Evolutionary conservation across 257 asterid species (phyloP).

Genomic region (Salvia splendens): DNA sequence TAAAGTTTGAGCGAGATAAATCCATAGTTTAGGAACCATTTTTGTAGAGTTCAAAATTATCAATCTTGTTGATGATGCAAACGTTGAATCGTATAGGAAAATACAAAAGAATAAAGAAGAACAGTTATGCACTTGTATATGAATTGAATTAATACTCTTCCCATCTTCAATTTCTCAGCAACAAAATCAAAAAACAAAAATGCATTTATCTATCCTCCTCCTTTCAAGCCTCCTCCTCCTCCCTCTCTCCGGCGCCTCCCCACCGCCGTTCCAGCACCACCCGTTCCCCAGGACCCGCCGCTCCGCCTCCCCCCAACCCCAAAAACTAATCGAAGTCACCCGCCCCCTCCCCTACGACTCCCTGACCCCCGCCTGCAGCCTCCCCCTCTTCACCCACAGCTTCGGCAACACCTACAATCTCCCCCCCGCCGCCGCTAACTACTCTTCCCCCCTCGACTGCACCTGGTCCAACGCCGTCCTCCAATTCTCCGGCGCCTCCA

Average conservation of each 20-base stretch:
- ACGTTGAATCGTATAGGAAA: no score
- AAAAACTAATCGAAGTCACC: constrained; percentile 48
- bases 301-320: constrained; percentile 34
- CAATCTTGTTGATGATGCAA: no score
- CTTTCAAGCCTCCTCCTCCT: constrained; percentile 33
- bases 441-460: constrained; percentile 66
- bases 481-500: constrained; percentile 59
- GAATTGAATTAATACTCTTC: no score
- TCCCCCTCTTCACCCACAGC: constrained; percentile 53
- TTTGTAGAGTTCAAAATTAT: no score
- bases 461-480: constrained; percentile 64
- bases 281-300: constrained; percentile 41
- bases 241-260: constrained; percentile 35
- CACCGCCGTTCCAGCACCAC: constrained; percentile 37
- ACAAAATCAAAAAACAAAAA: neutral
- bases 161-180: neutral
- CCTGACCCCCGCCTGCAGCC: constrained; percentile 59
- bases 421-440: constrained; percentile 57
- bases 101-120: no score
- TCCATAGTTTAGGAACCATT: no score
- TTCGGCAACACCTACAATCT: constrained; percentile 65
- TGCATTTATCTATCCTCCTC: constrained; percentile 32
- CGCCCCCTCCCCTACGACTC: constrained; percentile 58
- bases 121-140: no score
- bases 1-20: fast-evolving